Percentiles rank a stretch among this genome's conserved stretches.
Conservation (phyloP, 1,284 basidiomycete genomes). For the Pyrrhoderma noxium region DNA sequence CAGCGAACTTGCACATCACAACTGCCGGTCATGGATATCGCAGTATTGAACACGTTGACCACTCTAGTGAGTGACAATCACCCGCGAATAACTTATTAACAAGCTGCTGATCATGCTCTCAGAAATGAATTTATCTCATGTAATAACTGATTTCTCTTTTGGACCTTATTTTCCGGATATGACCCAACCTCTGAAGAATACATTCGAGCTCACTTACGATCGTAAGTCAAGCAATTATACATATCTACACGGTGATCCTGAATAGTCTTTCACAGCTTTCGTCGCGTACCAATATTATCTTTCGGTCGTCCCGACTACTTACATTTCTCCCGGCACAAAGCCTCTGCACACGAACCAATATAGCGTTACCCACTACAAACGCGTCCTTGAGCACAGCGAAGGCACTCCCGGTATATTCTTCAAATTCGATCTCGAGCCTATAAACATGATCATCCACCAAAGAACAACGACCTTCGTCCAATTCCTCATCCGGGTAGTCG, state of each 20-base stretch:
- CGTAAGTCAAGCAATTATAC: constrained; percentile 44
- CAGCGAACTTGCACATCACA: constrained; percentile 83
- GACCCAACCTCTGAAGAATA: constrained; percentile 88
- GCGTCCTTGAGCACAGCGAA: constrained; percentile 66
- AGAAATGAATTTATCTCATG: constrained; percentile 97
- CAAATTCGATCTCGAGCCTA: constrained; percentile 93
- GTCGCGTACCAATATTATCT: constrained; percentile 95
- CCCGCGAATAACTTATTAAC: background rate
- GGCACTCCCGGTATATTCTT: constrained; percentile 93
- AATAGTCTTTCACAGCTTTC: constrained; percentile 52
- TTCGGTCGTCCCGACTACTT: constrained; percentile 91
- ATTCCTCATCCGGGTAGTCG: constrained; percentile 75
- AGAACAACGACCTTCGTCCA: constrained; percentile 78
- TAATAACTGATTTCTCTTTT: constrained; percentile 95
- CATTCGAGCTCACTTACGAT: constrained; percentile 74
- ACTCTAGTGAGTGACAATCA: constrained; percentile 48
- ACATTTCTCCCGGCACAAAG: constrained; percentile 59
- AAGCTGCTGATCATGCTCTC: background rate
- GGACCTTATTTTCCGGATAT: constrained; percentile 96
- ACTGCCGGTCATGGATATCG: constrained; percentile 92
- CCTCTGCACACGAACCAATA: constrained; percentile 87
- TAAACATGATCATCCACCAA: constrained; percentile 80
- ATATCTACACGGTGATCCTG: background rate
- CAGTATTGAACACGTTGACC: constrained; percentile 82
- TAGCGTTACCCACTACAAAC: constrained; percentile 89